Evolutionary conservation across 805 yeast species (phyloP), one percentile per base, ranked within the genome.

Genomic region (Wickerhamomyces bisporus): DNA sequence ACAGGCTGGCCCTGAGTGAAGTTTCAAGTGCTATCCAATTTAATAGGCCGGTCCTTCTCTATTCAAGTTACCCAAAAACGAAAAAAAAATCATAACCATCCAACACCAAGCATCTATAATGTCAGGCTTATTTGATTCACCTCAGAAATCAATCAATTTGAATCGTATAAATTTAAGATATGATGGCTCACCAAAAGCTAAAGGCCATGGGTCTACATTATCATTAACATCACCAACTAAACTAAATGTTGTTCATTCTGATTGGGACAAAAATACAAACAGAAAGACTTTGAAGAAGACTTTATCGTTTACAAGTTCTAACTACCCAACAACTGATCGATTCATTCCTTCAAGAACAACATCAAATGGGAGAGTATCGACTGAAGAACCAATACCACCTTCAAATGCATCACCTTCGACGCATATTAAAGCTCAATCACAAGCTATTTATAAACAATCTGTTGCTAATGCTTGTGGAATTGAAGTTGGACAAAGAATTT

Each of bases 401-500:
- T 68, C 73, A 27, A 68, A 65, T 42, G 73, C 72, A 10, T 66
- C 74, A 1, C 73, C 73, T 3, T 57, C 65, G 3, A 61, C 66
- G 26, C 74, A 63, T 49, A 54, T 64, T 18, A 62, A 60, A 41
- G 72, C 68, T 1, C 73, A 62, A 43, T 65, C 70, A 6, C 64
- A 63, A 37, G 50, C 58, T 30, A 66, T 66, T 6, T 86, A 86
- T 53, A 82, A 83, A 57, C 77, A 77, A 50, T 81, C 86, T 20
- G 95, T 91, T 2, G 98, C 97, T 0, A 84, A 84, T 55, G 98
- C 97, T 0, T 91, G 97, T 59, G 98, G 98, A 0, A 68, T 88
- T 35, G 81, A 84, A 41, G 75, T 85, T 52, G 82, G 86, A 44
- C 82, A 86, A 44, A 70, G 96, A 45, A 86, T 93, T 27, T 65